Evolutionary conservation across 2,329 filamentous ascomycete species (phyloP), one percentile per base, ranked within the genome.

Genomic region (Rasamsonia emersonii): DNA sequence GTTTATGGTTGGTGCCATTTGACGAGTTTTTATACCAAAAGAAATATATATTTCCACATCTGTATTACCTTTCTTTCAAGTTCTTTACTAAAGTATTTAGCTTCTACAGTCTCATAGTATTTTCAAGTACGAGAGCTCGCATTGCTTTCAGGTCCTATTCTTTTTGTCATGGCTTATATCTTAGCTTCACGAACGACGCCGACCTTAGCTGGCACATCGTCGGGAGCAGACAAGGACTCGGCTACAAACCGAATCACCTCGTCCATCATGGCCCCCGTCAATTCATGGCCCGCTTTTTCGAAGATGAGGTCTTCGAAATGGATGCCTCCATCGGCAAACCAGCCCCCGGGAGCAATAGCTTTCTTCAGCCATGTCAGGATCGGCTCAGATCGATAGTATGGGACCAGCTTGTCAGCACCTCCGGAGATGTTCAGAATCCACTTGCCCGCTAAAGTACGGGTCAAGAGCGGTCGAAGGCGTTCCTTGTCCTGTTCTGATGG

Each of bases 351-450:
- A 1, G 45, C 48, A 38, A 60, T 47, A 2, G 53, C 54, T 21
- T 58, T 56, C 51, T 76, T 76, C 40, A 79, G 56, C 58, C 70
- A 73, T 0, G 58, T 53, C 23, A 79, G 42, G 43, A 79, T 77
- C 0, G 66, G 60, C 44, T 75, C 65, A 9, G 69, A 67, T 5
- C 68, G 67, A 7, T 61, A 59, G 45, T 77, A 75, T 4, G 74
- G 74, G 9, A 80, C 76, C 10, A 80, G 51, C 39, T 75, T 75
- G 46, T 80, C 76, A 2, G 59, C 58, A 1, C 64, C 70, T 11
- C 73, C 73, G 15, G 67, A 64, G 15, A 76, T 38, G 39, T 65
- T 67, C 26, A 77, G 41, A 14, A 77, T 67, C 25, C 59, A 62
- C 51, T 75, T 77, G 0, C 71, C 71, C 3, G 50, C 54, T n/a